Evolutionary conservation across 148 eudicot genomes (phyloP), one percentile per base, ranked within the genome.

Genomic region (Rhododendron griersonianum): DNA sequence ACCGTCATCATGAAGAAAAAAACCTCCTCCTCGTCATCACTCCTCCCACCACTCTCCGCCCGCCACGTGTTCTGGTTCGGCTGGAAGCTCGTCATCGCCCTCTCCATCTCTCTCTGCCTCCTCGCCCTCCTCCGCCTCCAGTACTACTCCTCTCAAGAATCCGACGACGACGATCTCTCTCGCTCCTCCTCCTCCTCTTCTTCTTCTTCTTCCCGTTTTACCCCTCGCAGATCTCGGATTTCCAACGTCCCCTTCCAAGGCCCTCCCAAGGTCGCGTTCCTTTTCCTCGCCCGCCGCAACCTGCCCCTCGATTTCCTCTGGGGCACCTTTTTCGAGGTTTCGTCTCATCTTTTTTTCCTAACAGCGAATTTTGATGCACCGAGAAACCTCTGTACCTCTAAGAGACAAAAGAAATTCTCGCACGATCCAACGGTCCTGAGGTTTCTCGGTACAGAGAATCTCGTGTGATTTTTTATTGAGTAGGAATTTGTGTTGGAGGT

Each of bases 271-370:
- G 86, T 97, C 53, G 99, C 99, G 18, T 97, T 97, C 50, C 44
- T 97, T 76, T 97, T 92, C 85, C 95, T 97, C 44, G 89, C 91
- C 8, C 93, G 98, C 25, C 91, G 88, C 1, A 77, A 92, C 55
- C 91, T 97, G 30, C 98, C 99, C 45, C 96, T 97, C 57, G 99
- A 97, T 87, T 95, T 97, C 81, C 89, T 97, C 79, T 97, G 98
- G 99, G 95, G 90, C 76, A 84, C 86, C 89, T 97, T 97, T 88
- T 94, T 94, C 89, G 91, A 96, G 99, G 99, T 95, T 23, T 61
- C n/a, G 33, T 51, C 33, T 15, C 13, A 6, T 69, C n/a, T 1
- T 71, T 30, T 30, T 5, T 50, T 71, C 48, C 1, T 21, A 15
- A 63, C 5, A 50, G 9, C 21, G 67, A 19, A 21, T 19, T 59